Evolutionary conservation across 495 filamentous ascomycete species (phyloP), one percentile per base, ranked within the genome.

Genomic region (Aspergillus haitiensis): DNA sequence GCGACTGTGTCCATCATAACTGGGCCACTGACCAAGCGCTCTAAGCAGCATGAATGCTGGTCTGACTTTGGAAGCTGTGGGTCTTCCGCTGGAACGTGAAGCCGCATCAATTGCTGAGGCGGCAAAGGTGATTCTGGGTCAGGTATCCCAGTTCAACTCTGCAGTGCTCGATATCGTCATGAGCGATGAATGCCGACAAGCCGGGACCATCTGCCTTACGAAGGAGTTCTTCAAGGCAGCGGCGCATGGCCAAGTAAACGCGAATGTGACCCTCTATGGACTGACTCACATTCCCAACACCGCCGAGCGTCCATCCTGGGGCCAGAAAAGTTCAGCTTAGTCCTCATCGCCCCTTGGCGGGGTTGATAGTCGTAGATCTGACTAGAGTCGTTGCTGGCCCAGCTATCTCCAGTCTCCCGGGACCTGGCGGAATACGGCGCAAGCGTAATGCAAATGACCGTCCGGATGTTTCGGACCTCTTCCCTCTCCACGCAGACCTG

Each of bases 351-450:
- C 84, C 84, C 0, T 72, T 88, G 0, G 79, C 81, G 2, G 82
- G 84, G 0, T 67, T 86, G 21, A 87, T 86, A 63, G 75, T 87
- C 5, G 66, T 87, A 9, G 84, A 86, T 55, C 70, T 86, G 31
- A 80, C 80, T 6, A 66, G 84, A n/a, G 76, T 86, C 13, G 85
- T 87, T 58, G 83, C 84, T 6, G 83, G 79, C 5, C 83, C 84
- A 0, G 70, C 77, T 7, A 76, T 86, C 12, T 74, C 75, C 0
- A n/a, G n/a, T n/a, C n/a, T n/a, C n/a, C n/a, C 70, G 78, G 7
- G 74, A 76, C 6, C 68, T 86, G 1, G 82, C 84, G 0, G 75
- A 84, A 51, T 74, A 82, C 15, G 84, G 84, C 21, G 84, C 84
- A 4, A 79, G 78, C 49, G 84, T 91, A 1, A 79, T 87, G 71